Conservation (phyloP, 176 grass and related monocot species). For the Phyllostachys edulis region DNA sequence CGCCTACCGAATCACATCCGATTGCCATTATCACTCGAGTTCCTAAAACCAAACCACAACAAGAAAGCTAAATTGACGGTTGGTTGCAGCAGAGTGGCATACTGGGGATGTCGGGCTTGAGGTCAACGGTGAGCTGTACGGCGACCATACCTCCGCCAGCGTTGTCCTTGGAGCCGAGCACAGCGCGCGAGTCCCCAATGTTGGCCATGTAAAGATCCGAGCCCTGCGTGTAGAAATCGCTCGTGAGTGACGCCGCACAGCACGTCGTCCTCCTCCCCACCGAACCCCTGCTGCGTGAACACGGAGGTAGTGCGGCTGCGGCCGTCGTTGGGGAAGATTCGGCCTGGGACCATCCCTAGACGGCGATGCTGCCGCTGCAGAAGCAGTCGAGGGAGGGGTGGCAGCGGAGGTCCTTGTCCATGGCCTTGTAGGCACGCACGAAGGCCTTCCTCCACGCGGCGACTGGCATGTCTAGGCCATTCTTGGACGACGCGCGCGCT, state of each 20-base stretch:
- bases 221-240: slow-evolving; percentile 51
- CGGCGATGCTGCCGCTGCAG: slow-evolving; percentile 91
- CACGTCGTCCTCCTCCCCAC: no score
- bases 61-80: neutral
- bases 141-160: slow-evolving; percentile 46
- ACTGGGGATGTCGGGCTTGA: slow-evolving; percentile 96
- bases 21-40: neutral
- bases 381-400: slow-evolving; percentile 76
- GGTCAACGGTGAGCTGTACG: slow-evolving; percentile 90
- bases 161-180: slow-evolving; percentile 65
- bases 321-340: no score
- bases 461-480: slow-evolving; percentile 18
- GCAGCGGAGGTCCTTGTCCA: slow-evolving; percentile 93
- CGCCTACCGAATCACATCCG: slow-evolving; percentile 49
- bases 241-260: slow-evolving; percentile 21
- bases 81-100: slow-evolving; percentile 21
- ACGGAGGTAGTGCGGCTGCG: no score
- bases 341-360: no score
- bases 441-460: slow-evolving; percentile 82
- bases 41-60: neutral
- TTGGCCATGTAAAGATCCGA: slow-evolving; percentile 82
- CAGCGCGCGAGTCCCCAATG: slow-evolving; percentile 91
- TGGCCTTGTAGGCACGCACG: slow-evolving; percentile 72
- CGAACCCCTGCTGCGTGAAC: no score
- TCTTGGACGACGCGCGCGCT: slow-evolving; percentile 40